Conservation (phyloP, 306 rosid species). For the Acacia acuminata region DNA sequence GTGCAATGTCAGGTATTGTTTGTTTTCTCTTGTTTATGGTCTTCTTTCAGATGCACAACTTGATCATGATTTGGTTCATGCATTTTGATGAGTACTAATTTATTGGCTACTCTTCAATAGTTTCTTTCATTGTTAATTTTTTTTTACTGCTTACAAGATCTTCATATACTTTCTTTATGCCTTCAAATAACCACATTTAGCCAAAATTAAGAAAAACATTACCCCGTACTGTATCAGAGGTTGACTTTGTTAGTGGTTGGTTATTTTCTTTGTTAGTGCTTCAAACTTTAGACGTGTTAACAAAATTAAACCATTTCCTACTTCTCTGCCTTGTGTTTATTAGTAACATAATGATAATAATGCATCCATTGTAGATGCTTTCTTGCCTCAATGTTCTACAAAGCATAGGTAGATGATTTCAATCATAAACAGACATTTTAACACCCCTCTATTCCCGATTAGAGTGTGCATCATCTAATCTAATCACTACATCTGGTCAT, state of each 20-base stretch:
- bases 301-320: neutral
- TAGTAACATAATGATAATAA: neutral
- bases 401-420: neutral
- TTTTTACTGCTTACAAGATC: neutral
- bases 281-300: neutral
- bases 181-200: neutral
- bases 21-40: conserved; percentile 26
- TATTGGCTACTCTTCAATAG: neutral
- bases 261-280: neutral
- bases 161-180: neutral
- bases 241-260: neutral
- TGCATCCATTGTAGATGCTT: neutral
- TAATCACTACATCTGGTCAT: too few relatives aligned
- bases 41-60: neutral
- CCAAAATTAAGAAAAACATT: neutral
- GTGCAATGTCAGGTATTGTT: conserved; percentile 92
- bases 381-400: conserved; percentile 3
- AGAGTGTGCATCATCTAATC: neutral
- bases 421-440: neutral
- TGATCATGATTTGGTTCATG: neutral
- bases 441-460: neutral
- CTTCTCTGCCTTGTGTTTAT: neutral
- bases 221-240: neutral
- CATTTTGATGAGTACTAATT: neutral
- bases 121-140: neutral